Conservation (phyloP, 2,329 filamentous ascomycete species). For the Xylaria sp. region DNA sequence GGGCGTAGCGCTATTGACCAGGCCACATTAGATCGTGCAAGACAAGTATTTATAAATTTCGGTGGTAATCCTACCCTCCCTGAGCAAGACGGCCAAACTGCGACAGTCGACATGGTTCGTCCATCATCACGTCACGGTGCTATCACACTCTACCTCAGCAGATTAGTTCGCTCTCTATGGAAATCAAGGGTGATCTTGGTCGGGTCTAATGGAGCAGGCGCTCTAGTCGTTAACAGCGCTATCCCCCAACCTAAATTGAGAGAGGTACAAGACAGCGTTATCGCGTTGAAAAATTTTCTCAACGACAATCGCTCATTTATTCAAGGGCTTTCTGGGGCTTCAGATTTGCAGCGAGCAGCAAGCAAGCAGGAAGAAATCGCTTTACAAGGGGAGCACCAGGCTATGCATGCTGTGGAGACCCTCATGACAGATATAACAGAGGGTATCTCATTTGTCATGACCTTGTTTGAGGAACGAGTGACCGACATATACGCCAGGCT, state of each 20-base stretch:
- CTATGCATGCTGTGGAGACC: slow-evolving; percentile 82
- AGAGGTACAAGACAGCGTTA: slow-evolving; percentile 79
- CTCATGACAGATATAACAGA: slow-evolving; percentile 92
- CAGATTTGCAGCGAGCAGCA: slow-evolving; percentile 76
- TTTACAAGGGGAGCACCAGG: slow-evolving; percentile 91
- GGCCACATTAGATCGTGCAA: slow-evolving; percentile 82
- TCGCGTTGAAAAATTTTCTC: slow-evolving; percentile 80
- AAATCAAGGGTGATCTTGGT: slow-evolving; percentile 73
- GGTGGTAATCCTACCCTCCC: slow-evolving; percentile 86
- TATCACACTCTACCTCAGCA: slow-evolving; percentile 83
- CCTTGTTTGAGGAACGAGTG: slow-evolving; percentile 92
- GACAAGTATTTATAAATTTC: slow-evolving; percentile 88
- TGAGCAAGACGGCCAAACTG: slow-evolving; percentile 73
- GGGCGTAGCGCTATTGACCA: slow-evolving; percentile 79
- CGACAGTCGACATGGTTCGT: slow-evolving; percentile 80
- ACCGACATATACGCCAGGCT: slow-evolving; percentile 84
- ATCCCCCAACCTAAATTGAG: slow-evolving; percentile 72
- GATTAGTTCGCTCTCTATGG: slow-evolving; percentile 90
- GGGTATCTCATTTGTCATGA: slow-evolving; percentile 93
- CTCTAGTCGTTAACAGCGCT: slow-evolving; percentile 68
- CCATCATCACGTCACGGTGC: slow-evolving; percentile 91
- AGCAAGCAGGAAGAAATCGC: slow-evolving; percentile 91
- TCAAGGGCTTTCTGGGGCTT: slow-evolving; percentile 89
- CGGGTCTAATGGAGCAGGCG: slow-evolving; percentile 58
- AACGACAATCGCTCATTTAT: slow-evolving; percentile 89